These are phyloP conservation scores for Trypanosoma vivax DNA, from an alignment of 208 protist genomes.

Conservation along the genomic window DNA sequence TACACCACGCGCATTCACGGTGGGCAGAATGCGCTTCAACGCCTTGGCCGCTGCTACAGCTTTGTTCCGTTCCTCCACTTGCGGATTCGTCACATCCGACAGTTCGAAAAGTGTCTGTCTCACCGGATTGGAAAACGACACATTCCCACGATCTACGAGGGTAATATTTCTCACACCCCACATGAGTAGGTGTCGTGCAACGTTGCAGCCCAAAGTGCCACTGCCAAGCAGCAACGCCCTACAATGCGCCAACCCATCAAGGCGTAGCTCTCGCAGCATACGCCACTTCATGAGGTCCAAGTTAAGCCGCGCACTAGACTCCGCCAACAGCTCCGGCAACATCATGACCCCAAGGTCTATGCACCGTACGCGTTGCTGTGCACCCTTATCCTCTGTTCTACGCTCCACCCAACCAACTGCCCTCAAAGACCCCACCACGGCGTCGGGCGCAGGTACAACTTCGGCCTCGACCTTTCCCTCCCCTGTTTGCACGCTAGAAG, in stretches of 20 bases:
- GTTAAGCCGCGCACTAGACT: constrained; percentile 84
- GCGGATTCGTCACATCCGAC: constrained; percentile 59
- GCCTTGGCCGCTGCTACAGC: constrained; percentile 84
- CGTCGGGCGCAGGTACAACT: too few species aligned
- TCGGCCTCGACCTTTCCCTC: too few species aligned
- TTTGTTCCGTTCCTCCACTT: constrained; percentile 70
- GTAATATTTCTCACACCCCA: constrained; percentile 96
- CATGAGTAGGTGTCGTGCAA: constrained; percentile 93
- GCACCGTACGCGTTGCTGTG: neutral
- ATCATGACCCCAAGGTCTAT: constrained; percentile 79
- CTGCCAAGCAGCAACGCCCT: constrained; percentile 94
- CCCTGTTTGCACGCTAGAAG: too few species aligned
- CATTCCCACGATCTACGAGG: constrained; percentile 92
- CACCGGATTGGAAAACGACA: constrained; percentile 96
- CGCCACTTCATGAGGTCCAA: constrained; percentile 98
- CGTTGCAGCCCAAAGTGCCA: constrained; percentile 98
- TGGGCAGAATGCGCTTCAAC: constrained; percentile 88
- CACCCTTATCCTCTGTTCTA: constrained; percentile 18
- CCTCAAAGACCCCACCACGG: too few species aligned
- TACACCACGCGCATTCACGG: constrained; percentile 32
- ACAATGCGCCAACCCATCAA: constrained; percentile 78
- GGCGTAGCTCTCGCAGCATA: constrained; percentile 89
- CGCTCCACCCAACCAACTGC: constrained; percentile 32
- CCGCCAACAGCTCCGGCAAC: constrained; percentile 75
- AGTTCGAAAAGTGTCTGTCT: constrained; percentile 84